Evolutionary conservation across 441 rosid genomes (phyloP), one percentile per base, ranked within the genome.

Genomic region (Gossypium aridum): DNA sequence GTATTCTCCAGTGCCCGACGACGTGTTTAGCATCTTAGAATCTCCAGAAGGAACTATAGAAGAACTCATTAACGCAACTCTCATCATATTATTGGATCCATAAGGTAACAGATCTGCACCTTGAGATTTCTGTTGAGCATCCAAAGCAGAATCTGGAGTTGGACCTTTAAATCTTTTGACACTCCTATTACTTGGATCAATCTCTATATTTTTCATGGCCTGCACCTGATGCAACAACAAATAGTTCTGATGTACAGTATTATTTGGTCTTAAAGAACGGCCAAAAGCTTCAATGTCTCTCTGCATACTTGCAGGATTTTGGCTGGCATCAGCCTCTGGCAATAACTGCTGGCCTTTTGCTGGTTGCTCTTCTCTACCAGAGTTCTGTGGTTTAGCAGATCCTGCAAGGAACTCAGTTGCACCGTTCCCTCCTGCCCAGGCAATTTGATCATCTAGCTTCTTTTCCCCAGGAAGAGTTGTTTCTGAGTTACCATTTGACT

Each of bases 251-350:
- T 79, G 77, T 45, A 77, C 56, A 59, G 65, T 43, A 69, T 79
- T 82, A 66, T 78, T 84, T 68, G 87, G 83, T 70, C 82, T 79
- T 75, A 86, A 83, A 74, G 90, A 84, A 39, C 76, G 83, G 51
- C 81, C 90, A 83, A 81, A 81, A 63, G 91, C 84, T 84, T 86
- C 90, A 77, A 81, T 80, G 70, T 86, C 86, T 74, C 76, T 83
- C 77, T 84, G 88, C 26, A 80, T 75, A 75, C 79, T 72, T 69
- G 79, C 71, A 62, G 78, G 70, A 79, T 80, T 79, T 73, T 80
- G 74, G 53, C 78, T 61, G 69, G 49, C 75, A 72, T 75, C 76
- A 66, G 34, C 81, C 63, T 71, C 85, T 14, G 77, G 76, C 54
- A 74, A 74, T 22, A 71, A 65, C 54, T 77, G 86, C 74, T 23